phyloP scores from a whole-genome alignment of 164 flowering plant genomes.

The Sextonia rubra region DNA sequence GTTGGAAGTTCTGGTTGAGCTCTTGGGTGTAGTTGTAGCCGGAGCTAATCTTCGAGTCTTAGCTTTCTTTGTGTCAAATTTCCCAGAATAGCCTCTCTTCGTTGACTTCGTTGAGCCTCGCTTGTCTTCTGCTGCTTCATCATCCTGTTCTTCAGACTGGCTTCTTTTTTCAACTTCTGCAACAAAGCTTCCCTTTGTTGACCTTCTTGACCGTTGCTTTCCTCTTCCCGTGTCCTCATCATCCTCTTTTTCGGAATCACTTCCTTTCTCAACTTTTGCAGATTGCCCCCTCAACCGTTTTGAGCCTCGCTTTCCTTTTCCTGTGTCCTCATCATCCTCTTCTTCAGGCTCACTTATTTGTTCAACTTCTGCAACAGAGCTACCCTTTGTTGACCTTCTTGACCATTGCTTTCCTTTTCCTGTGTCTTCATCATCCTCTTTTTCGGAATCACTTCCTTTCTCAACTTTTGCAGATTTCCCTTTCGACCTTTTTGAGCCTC shows the following conservation, averaged over 20 bases:
- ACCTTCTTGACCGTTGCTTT: conserved; percentile 25
- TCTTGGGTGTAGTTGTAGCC: conserved; percentile 33
- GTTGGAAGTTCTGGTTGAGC: conserved; percentile 31
- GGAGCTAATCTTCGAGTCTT: conserved; percentile 29
- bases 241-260: conserved; percentile 46
- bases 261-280: conserved; percentile 38
- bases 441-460: conserved; percentile 26
- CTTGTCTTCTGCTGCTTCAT: conserved; percentile 37
- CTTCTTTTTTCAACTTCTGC: conserved; percentile 55
- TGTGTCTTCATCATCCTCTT: conserved; percentile 49
- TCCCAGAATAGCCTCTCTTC: conserved; percentile 45
- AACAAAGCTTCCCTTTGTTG: conserved; percentile 36
- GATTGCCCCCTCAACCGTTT: conserved; percentile 28
- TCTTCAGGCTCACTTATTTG: conserved; percentile 44
- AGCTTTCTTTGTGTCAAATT: conserved; percentile 30
- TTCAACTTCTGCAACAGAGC: conserved; percentile 33
- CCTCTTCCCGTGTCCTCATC: conserved; percentile 43
- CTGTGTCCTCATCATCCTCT: conserved; percentile 47
- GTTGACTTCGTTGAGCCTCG: conserved; percentile 22
- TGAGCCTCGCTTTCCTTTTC: conserved; percentile 30
- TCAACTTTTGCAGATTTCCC: no score
- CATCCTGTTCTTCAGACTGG: conserved; percentile 54
- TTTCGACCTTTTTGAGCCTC: conserved; percentile 20
- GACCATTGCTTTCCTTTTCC: conserved; percentile 31
- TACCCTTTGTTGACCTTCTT: conserved; percentile 35